Base-by-base conservation (phyloP, 106 monocot genomes). In the Hemerocallis citrina region DNA sequence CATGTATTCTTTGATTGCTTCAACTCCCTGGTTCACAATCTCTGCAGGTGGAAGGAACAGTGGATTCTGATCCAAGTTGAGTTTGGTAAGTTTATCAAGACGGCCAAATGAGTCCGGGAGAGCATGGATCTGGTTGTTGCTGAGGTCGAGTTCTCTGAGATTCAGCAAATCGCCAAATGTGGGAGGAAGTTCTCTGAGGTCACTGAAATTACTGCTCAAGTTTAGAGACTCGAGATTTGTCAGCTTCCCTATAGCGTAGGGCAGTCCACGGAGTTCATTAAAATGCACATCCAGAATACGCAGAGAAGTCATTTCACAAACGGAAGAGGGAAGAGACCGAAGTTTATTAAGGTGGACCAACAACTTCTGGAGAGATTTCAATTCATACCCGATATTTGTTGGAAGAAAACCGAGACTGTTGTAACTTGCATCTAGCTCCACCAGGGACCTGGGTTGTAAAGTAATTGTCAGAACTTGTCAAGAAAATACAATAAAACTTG, bases 61-160 rank as follows among this genome's bases (percentile, higher is more conserved):
- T 29, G 69, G 69, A 20, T 57, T 65, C 58, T 73, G 65, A 8
- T 57, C 55, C 35, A 65, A 40, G 33, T 55, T 55, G 19, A 93
- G 84, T 62, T 88, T 81, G 6, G 56, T 59, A 20, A 93, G 61
- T 19, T 82, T 88, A 28, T 74, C 75, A 3, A 88, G 74, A 13
- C 63, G 64, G 7, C 79, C 85, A 69, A 93, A 88, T 40, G 68
- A 72, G 25, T 81, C 77, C 1, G 93, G 93, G 44, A 93, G 81
- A 6, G 66, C 75, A 39, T 79, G 85, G 54, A 93, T 88, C 56
- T 93, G 93, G 47, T 93, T 93, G 74, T 93, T 93, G 64, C 88
- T 93, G 37, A 93, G 79, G 62, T 93, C 73, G 31, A 93, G 84
- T 34, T 93, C 84, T 17, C 59, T 79, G 19, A 93, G 79, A 57